Percentiles rank a stretch among this genome's conserved stretches.
Evolutionary conservation across 495 filamentous ascomycete genomes (phyloP).

Genomic region (Emericellopsis terricola): DNA sequence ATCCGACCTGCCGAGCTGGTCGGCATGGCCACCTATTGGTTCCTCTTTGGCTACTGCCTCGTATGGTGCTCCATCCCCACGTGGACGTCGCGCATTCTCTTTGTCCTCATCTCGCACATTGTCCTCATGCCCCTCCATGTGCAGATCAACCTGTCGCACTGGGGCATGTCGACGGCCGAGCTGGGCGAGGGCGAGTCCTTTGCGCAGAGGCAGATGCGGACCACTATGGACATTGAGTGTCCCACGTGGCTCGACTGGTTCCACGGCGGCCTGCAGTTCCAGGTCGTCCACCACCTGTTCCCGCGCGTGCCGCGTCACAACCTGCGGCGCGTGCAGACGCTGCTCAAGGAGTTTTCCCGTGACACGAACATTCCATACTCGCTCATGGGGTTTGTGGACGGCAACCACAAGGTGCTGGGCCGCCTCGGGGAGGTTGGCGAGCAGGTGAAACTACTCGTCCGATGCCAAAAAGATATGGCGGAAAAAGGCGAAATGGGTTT

Average conservation of each 20-base stretch:
- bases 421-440: slow-evolving; percentile 20
- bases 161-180: slow-evolving; percentile 29
- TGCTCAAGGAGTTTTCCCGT: slow-evolving; percentile 24
- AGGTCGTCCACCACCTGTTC: slow-evolving; percentile 30
- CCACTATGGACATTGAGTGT: slow-evolving; percentile 32
- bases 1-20: slow-evolving; percentile 25
- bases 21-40: slow-evolving; percentile 25
- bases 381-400: slow-evolving; percentile 22
- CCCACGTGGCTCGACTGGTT: slow-evolving; percentile 28
- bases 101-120: slow-evolving; percentile 27
- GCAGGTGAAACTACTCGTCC: slow-evolving; percentile 19
- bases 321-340: slow-evolving; percentile 18
- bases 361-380: slow-evolving; percentile 25
- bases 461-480: slow-evolving; percentile 26
- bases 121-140: slow-evolving; percentile 31
- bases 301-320: slow-evolving; percentile 28
- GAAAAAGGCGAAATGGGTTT: slow-evolving; percentile 20
- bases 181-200: slow-evolving; percentile 28
- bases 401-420: slow-evolving; percentile 20
- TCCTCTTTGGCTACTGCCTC: slow-evolving; percentile 25
- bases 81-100: slow-evolving; percentile 23
- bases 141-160: slow-evolving; percentile 34
- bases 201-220: slow-evolving; percentile 27
- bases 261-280: slow-evolving; percentile 31
- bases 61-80: slow-evolving; percentile 22